Conservation (phyloP, 805 yeast genomes). For the Teunomyces stri region DNA sequence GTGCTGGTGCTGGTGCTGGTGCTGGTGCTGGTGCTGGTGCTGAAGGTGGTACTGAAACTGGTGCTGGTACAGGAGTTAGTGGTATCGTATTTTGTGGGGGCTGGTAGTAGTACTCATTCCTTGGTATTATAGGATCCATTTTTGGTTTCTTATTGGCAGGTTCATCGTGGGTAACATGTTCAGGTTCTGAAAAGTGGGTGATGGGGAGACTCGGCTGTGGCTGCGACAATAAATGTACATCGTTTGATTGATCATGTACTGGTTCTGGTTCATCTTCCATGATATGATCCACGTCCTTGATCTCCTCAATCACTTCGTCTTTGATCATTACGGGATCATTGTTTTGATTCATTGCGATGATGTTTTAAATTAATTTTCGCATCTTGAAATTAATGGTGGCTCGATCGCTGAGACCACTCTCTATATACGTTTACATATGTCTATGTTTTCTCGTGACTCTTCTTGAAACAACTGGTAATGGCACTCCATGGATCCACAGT, state of each 20-base stretch:
- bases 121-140: neutral
- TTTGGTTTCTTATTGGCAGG: neutral
- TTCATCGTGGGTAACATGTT: neutral
- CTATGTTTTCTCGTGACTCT: conserved; percentile 1
- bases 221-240: neutral
- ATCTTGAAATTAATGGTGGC: neutral
- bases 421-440: neutral
- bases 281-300: neutral
- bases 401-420: too few species aligned
- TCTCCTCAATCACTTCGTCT: neutral
- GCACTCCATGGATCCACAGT: conserved; percentile 1
- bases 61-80: neutral
- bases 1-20: neutral
- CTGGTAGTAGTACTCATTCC: neutral
- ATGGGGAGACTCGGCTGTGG: neutral
- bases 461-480: neutral
- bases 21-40: neutral
- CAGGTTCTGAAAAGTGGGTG: neutral
- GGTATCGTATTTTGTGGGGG: neutral
- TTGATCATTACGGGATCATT: neutral
- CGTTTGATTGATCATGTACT: neutral
- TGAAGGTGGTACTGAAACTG: too few species aligned
- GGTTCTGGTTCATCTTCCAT: neutral
- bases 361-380: neutral
- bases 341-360: neutral